Base-by-base conservation (phyloP, 192 early-diverging fungal species). In the Endogone sp. region DNA sequence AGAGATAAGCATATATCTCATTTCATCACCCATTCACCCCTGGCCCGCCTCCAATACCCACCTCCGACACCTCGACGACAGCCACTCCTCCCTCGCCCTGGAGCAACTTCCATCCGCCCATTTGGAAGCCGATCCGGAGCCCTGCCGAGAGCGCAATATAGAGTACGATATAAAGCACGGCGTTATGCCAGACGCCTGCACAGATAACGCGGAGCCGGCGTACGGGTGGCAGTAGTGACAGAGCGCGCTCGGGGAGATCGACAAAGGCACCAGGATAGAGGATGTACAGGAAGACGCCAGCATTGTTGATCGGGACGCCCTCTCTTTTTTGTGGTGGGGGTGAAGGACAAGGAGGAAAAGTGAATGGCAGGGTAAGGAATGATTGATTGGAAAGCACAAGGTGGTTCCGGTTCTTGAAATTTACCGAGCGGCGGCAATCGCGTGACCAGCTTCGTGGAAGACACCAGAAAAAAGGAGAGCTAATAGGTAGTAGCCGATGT, bases 261-360 rank as follows among this genome's bases (percentile, higher is more conserved):
- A 92, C 91, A 83, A 92, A 92, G 29, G 91, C 91, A 69, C 91
- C 91, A 2, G 91, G 91, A 71, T 88, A 92, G 37, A 92, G 71
- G 59, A 90, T 79, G 56, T 80, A 78, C 56, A 92, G 62, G 69
- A 92, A 89, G 60, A 91, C 69, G 55, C 91, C 91, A 24, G 81
- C 75, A n/a, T 74, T 75, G 56, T 83, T 81, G 27, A 91, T 84
- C 29, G 80, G 82, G 1, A 88, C 81, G 54, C 73, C 69, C 69
- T 91, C 84, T 37, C 89, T 92, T 60, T 31, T 3, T 29, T 64
- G 29, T 30, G 37, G 22, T 23, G 25, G 6, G 3, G 11, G 6
- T 66, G 16, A 49, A 49, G n/a, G n/a, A n/a, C n/a, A n/a, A n/a
- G n/a, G n/a, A n/a, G n/a, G n/a, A n/a, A n/a, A n/a, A n/a, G n/a